Conservation (phyloP, 2,329 filamentous ascomycete species). For the Geosmithia morbida region DNA sequence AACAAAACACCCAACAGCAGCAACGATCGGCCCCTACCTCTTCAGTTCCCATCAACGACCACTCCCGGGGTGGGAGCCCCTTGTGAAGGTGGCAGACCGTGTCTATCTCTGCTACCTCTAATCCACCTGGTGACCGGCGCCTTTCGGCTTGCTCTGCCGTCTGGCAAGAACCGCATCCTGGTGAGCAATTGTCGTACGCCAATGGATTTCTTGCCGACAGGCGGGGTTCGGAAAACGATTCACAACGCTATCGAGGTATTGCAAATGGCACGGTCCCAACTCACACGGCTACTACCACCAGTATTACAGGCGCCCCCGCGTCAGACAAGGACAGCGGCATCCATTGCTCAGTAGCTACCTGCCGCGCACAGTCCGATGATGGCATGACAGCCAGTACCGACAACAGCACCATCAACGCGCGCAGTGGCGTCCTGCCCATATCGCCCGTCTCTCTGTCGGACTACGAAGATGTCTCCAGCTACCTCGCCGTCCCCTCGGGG, state of each 20-base stretch:
- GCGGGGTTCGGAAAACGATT: neutral
- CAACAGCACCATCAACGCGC: neutral
- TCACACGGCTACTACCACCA: neutral
- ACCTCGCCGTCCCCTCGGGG: neutral
- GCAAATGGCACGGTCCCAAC: constrained; percentile 4
- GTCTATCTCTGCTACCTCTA: constrained; percentile 26
- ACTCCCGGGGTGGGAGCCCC: constrained; percentile 19
- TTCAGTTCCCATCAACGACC: constrained; percentile 23
- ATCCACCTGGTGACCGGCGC: constrained; percentile 5
- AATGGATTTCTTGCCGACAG: neutral
- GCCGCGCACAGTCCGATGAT: neutral
- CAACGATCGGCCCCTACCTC: constrained; percentile 26
- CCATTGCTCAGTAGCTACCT: neutral
- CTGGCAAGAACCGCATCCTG: constrained; percentile 33
- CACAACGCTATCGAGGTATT: constrained; percentile 1
- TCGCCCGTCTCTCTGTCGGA: neutral
- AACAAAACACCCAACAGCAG: constrained; percentile 15
- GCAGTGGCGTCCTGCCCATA: neutral
- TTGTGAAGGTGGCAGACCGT: constrained; percentile 47
- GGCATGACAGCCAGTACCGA: neutral
- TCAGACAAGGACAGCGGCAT: neutral
- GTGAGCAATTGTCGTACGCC: constrained; percentile 19
- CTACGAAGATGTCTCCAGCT: constrained; percentile 3
- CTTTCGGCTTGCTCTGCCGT: constrained; percentile 4
- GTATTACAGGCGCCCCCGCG: neutral